Evolutionary conservation across 805 yeast genomes (phyloP).

Genomic region (Kodamaea hsintzibuensis): DNA sequence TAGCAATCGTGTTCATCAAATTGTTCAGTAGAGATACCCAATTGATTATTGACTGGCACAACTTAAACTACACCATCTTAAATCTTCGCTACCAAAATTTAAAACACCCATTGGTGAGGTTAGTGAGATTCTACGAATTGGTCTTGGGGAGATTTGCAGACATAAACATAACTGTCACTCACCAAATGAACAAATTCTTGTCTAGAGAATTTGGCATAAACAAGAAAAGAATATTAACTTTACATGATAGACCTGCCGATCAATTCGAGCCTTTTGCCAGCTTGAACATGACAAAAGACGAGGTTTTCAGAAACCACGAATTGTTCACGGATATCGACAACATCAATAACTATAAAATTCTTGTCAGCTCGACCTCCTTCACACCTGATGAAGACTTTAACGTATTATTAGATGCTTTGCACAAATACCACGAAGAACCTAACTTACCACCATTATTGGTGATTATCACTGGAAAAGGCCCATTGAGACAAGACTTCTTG

Average conservation of each 20-base stretch:
- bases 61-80: slow-evolving; percentile 81
- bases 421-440: slow-evolving; percentile 36
- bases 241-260: slow-evolving; percentile 84
- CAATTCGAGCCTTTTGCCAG: slow-evolving; percentile 56
- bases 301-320: slow-evolving; percentile 23
- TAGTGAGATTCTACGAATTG: slow-evolving; percentile 64
- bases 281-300: slow-evolving; percentile 32
- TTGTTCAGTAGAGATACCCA: slow-evolving; percentile 53
- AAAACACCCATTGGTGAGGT: slow-evolving; percentile 60
- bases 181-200: slow-evolving; percentile 66
- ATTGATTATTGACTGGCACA: slow-evolving; percentile 94
- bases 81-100: slow-evolving; percentile 58
- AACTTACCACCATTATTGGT: slow-evolving; percentile 62
- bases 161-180: slow-evolving; percentile 78
- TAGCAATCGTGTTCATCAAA: slow-evolving; percentile 55
- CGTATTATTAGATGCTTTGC: slow-evolving; percentile 67
- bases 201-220: slow-evolving; percentile 52
- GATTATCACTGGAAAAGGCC: slow-evolving; percentile 98
- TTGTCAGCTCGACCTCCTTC: slow-evolving; percentile 88
- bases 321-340: slow-evolving; percentile 27
- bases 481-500: slow-evolving; percentile 59
- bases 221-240: slow-evolving; percentile 50
- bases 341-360: slow-evolving; percentile 50
- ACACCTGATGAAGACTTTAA: slow-evolving; percentile 93
- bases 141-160: slow-evolving; percentile 63